Base-by-base conservation (phyloP, 768 basidiomycete genomes). In the Paxillus involutus region DNA sequence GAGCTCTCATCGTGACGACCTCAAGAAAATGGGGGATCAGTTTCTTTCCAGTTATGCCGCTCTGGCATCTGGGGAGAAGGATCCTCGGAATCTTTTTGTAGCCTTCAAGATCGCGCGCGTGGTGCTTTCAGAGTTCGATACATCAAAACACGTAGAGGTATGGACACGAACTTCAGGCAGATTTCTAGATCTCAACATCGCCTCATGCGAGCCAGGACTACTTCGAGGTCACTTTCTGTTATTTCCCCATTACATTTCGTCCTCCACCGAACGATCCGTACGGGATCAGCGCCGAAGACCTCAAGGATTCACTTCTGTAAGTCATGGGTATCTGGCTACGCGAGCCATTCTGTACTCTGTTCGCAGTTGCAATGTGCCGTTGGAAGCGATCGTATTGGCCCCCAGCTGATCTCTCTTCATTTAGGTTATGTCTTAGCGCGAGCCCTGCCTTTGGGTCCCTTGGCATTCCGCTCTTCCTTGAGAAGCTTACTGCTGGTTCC, bases 171-270 rank as follows among this genome's bases (percentile, higher is more conserved):
- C n/a, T 53, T 47, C 11, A 16, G 16, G 14, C 13, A 8, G 43
- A 43, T 41, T 4, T 21, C 26, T 26, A 8, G 13, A 21, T 21
- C 39, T 36, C 17, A 44, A 26, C 39, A n/a, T 44, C 17, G 13
- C 29, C 16, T 51, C 40, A 26, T 36, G 37, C n/a, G 43, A 17
- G 30, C 6, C 60, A 98, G 94, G 82, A 87, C 48, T 76, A 98
- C 45, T 98, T 96, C 73, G 92, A 98, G 63, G 86, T 98, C 66
- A 90, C 88, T 0, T 98, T 95, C 70, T 98, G 97, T 69, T 99
- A 99, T 70, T 99, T 98, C 73, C 97, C 97, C 0, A 98, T 99
- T 52, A 92, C 94, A 0, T 99, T 97, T 75, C 82, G 89, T 53
- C 94, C 96, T 9, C 93, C 95, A 16, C 89, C 93, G 1, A 87